Evolutionary conservation across 1,284 basidiomycete genomes (phyloP).

Genomic region (Rhodotorula sp.): DNA sequence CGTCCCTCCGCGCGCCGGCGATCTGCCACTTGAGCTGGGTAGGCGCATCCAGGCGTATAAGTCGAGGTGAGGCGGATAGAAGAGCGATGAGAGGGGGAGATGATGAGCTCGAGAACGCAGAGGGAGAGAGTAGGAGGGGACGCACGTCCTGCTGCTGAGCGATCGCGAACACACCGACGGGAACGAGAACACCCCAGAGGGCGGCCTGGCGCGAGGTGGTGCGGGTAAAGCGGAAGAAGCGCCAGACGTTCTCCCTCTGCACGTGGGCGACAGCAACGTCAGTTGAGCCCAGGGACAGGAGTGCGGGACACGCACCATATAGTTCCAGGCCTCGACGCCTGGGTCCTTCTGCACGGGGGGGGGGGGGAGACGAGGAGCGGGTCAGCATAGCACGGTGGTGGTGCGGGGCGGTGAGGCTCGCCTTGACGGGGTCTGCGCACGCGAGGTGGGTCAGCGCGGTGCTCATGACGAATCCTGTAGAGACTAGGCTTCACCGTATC

Average conservation of each 20-base stretch:
- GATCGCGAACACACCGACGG: slow-evolving; percentile 34
- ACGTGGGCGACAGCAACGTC: neutral
- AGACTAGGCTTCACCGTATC: slow-evolving; percentile 28
- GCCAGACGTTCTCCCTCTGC: slow-evolving; percentile 42
- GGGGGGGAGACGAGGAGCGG: neutral
- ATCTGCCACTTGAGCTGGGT: slow-evolving; percentile 44
- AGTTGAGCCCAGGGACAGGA: neutral
- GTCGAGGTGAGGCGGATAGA: no score
- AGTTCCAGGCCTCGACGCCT: slow-evolving; percentile 40
- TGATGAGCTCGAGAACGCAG: neutral
- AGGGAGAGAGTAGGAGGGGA: neutral
- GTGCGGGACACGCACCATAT: slow-evolving; percentile 21
- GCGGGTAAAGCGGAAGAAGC: slow-evolving; percentile 46
- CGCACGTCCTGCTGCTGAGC: slow-evolving; percentile 36
- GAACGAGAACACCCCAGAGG: slow-evolving; percentile 42
- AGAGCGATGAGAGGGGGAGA: neutral
- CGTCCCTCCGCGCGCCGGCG: slow-evolving; percentile 28
- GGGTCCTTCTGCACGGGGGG: slow-evolving; percentile 30
- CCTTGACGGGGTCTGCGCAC: slow-evolving; percentile 37
- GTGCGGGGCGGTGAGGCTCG: neutral
- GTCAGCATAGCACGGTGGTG: neutral
- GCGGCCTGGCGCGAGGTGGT: slow-evolving; percentile 40
- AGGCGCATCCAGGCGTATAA: no score
- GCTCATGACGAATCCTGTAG: no score
- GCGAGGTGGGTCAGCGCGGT: neutral